Evolutionary conservation across 2,329 filamentous ascomycete species (phyloP), one percentile per base, ranked within the genome.

Genomic region (Penicillium brevicompactum): DNA sequence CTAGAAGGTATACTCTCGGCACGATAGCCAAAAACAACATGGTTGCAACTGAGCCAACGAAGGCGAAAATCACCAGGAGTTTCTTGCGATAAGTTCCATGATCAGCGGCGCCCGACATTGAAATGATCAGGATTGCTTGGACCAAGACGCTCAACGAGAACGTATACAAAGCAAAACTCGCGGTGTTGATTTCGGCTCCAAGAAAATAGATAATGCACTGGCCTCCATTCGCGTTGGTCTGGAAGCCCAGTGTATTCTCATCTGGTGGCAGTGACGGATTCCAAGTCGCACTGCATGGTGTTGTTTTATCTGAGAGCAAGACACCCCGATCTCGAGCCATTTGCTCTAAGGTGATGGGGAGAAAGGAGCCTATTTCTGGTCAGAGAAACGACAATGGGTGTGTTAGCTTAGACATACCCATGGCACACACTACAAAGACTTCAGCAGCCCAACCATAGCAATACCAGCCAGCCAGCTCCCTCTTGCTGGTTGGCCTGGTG

Each of bases 161-260:
- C 2, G 92, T 97, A 76, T 97, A 97, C 91, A 97, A 96, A 71
- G 92, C 93, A 73, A 97, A 97, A 73, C 90, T 95, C 34, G 93
- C 92, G 1, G 93, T 97, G 74, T 97, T 97, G 76, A 99, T 88
- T 67, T 96, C 88, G 56, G 89, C 74, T 5, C 93, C 93, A 22
- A 96, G 78, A 5, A 97, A 80, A 60, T 88, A 85, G 56, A 97
- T 86, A 56, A 97, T 80, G 70, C 94, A 99, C 71, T 95, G 91
- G 46, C 81, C 82, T 41, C 62, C 80, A 60, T 63, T 72, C 65
- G 64, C 61, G 42, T 61, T 57, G 22, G 49, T 57, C 8, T 49
- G 68, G 64, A 61, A 69, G 53, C 46, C 52, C n/a, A 53, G 22
- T 21, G 11, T 22, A 21, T 52, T 30, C 4, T 24, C 40, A 14